Evolutionary conservation across 2,329 filamentous ascomycete genomes (phyloP).

Genomic region (Polytolypa hystricis): DNA sequence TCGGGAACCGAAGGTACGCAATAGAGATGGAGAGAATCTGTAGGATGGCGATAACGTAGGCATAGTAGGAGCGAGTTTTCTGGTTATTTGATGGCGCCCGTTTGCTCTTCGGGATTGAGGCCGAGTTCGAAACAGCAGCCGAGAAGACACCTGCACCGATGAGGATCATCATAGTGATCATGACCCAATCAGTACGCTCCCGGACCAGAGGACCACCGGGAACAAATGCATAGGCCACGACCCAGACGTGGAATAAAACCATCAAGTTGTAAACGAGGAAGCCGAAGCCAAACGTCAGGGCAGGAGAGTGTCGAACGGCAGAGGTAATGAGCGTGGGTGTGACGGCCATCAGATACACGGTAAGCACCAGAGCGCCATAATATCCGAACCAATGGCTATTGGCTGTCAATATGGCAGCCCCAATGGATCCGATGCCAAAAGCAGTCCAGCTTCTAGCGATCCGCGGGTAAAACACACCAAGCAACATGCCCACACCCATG

Average conservation of each 20-base stretch:
- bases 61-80: constrained; percentile 53
- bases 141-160: constrained; percentile 80
- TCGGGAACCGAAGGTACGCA: constrained; percentile 83
- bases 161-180: constrained; percentile 72
- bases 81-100: constrained; percentile 29
- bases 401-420: constrained; percentile 65
- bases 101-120: constrained; percentile 23
- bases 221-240: constrained; percentile 95
- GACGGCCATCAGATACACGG: constrained; percentile 72
- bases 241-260: constrained; percentile 96
- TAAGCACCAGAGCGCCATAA: constrained; percentile 65
- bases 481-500: constrained; percentile 71
- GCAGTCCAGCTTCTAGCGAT: constrained; percentile 67
- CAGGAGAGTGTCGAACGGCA: constrained; percentile 66
- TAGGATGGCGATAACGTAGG: constrained; percentile 61
- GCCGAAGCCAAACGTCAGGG: constrained; percentile 71
- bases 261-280: constrained; percentile 89
- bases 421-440: constrained; percentile 66
- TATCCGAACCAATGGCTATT: constrained; percentile 80
- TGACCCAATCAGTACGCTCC: constrained; percentile 92
- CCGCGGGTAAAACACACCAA: constrained; percentile 62
- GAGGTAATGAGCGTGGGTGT: constrained; percentile 64
- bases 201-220: constrained; percentile 85
- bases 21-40: constrained; percentile 71
- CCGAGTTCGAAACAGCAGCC: constrained; percentile 41